Evolutionary conservation across 2,329 filamentous ascomycete species (phyloP).

Genomic region (Aspergillus phoenicis): DNA sequence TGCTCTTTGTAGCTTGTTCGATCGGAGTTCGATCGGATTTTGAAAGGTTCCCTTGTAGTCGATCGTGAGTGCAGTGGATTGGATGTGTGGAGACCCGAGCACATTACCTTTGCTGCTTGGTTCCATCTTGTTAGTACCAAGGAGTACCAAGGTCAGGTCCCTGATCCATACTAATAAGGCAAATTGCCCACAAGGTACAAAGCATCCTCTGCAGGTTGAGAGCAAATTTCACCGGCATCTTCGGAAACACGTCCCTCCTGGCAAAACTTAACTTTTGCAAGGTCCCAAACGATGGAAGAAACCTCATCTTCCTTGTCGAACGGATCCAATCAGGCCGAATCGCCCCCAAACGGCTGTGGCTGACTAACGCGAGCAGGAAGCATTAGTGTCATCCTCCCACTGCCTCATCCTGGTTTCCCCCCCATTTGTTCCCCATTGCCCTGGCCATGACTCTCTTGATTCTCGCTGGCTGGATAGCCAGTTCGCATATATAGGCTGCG

Average conservation of each 20-base stretch:
- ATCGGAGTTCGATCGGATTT: neutral
- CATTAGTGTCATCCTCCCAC: neutral
- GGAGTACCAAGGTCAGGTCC: too few species aligned
- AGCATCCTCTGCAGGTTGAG: neutral
- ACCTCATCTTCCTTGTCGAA: neutral
- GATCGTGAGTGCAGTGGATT: neutral
- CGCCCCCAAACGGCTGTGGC: neutral
- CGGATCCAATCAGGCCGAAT: neutral
- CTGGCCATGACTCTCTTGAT: neutral
- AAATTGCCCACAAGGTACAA: too few species aligned
- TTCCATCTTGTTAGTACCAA: neutral
- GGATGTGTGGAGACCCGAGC: neutral
- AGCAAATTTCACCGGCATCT: neutral
- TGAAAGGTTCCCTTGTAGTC: neutral
- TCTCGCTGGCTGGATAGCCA: neutral
- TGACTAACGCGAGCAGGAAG: conserved; percentile 1
- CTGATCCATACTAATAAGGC: too few species aligned
- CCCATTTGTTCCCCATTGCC: neutral
- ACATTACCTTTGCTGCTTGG: neutral
- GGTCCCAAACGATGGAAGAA: neutral
- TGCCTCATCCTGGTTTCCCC: neutral
- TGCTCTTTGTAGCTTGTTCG: neutral
- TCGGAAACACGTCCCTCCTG: neutral
- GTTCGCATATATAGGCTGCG: neutral
- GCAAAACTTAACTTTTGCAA: too few species aligned